These are phyloP conservation scores for Aphanomyces astaci DNA, from an alignment of 352 stramenopile species.

Conservation along the genomic window DNA sequence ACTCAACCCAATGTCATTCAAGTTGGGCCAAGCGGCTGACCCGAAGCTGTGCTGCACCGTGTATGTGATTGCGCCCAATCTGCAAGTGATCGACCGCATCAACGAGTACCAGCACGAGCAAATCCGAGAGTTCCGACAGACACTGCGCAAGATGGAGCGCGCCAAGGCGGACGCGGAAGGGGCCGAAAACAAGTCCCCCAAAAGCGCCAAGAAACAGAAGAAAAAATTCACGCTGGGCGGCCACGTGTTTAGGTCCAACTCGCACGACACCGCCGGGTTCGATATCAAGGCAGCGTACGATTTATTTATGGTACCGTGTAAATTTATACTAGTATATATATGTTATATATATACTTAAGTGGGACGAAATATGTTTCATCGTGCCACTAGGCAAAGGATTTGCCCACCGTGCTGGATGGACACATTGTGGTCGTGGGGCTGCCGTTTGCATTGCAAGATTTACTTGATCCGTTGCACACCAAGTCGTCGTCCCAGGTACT, in stretches of 20 bases:
- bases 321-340: too few relatives aligned
- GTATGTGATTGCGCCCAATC: slow-evolving; percentile 55
- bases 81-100: slow-evolving; percentile 46
- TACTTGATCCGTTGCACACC: slow-evolving; percentile 4
- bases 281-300: slow-evolving; percentile 4
- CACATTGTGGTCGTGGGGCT: slow-evolving; percentile 19
- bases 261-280: neutral
- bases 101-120: slow-evolving; percentile 60
- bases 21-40: slow-evolving; percentile 58
- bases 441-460: slow-evolving; percentile 11
- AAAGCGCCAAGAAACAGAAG: slow-evolving; percentile 51
- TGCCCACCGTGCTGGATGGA: neutral
- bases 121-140: slow-evolving; percentile 70
- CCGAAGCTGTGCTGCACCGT: slow-evolving; percentile 75
- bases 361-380: too few relatives aligned
- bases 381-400: neutral
- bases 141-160: slow-evolving; percentile 48
- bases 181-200: slow-evolving; percentile 28
- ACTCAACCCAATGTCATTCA: slow-evolving; percentile 72
- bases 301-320: slow-evolving; percentile 16
- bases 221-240: slow-evolving; percentile 53
- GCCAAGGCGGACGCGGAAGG: slow-evolving; percentile 28
- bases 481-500: slow-evolving; percentile 9
- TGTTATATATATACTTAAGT: too few relatives aligned
- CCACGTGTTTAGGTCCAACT: slow-evolving; percentile 24